Evolutionary conservation across 495 filamentous ascomycete species (phyloP).

Genomic region (Xeromyces bisporus): DNA sequence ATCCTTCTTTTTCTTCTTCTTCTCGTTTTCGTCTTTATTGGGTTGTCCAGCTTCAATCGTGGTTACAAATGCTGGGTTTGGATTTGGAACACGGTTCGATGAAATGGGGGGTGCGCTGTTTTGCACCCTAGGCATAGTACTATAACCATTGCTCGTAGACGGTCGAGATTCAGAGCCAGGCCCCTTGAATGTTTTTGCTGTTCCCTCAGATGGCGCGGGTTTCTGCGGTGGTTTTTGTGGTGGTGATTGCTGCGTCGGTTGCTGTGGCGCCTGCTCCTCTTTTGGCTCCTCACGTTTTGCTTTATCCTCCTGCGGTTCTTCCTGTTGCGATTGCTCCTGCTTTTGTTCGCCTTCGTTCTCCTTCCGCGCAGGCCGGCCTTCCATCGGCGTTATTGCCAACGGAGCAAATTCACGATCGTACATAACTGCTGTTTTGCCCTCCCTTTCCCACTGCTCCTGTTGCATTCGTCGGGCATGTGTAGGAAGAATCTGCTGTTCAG

Average conservation of each 20-base stretch:
- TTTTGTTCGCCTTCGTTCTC: conserved; percentile 5
- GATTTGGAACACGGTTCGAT: conserved; percentile 17
- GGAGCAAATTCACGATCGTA: conserved; percentile 76
- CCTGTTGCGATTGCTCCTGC: not conserved
- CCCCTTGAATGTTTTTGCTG: conserved; percentile 10
- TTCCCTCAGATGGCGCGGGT: not conserved
- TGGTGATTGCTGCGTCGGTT: not conserved
- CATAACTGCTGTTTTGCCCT: conserved; percentile 62
- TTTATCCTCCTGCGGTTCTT: not conserved
- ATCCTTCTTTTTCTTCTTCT: conserved; percentile 20
- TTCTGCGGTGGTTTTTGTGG: not conserved
- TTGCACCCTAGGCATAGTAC: conserved; percentile 37
- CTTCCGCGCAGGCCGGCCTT: conserved; percentile 10
- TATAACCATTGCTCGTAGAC: conserved; percentile 28
- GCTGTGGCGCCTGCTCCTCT: conserved; percentile 6
- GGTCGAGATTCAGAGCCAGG: conserved; percentile 20
- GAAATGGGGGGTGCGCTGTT: conserved; percentile 22
- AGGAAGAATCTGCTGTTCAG: conserved; percentile 86
- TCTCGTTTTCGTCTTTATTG: not conserved
- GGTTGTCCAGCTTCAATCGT: conserved; percentile 13
- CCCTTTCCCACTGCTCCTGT: conserved; percentile 88
- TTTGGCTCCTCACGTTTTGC: conserved; percentile 6
- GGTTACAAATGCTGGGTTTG: conserved; percentile 24
- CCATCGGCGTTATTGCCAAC: conserved; percentile 41
- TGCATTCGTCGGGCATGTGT: conserved; percentile 83